Evolutionary conservation across 2,329 filamentous ascomycete species (phyloP).

Genomic region (Botryotinia calthae): DNA sequence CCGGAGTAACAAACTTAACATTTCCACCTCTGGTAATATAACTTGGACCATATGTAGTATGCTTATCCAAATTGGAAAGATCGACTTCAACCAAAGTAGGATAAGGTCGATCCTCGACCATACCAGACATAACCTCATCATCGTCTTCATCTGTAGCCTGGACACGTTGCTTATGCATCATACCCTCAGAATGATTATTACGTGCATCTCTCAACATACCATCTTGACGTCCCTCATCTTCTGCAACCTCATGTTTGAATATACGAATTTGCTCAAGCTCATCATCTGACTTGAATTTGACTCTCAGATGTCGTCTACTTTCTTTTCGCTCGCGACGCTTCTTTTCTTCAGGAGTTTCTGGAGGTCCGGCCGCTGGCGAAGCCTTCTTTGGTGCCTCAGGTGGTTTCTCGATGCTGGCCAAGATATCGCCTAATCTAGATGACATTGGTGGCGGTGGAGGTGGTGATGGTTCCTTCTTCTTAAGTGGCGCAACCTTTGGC

Average conservation of each 20-base stretch:
- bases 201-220: slow-evolving; percentile 70
- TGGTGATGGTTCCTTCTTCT: slow-evolving; percentile 38
- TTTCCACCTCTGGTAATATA: slow-evolving; percentile 55
- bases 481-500: slow-evolving; percentile 33
- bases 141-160: slow-evolving; percentile 53
- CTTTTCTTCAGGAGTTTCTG: slow-evolving; percentile 67
- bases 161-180: slow-evolving; percentile 59
- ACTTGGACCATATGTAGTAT: slow-evolving; percentile 46
- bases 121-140: slow-evolving; percentile 38
- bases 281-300: slow-evolving; percentile 67
- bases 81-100: slow-evolving; percentile 48
- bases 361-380: slow-evolving; percentile 33
- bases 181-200: slow-evolving; percentile 71
- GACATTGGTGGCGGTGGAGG: slow-evolving; percentile 35
- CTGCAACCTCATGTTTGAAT: slow-evolving; percentile 70
- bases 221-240: slow-evolving; percentile 64
- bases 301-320: slow-evolving; percentile 64
- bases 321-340: slow-evolving; percentile 70
- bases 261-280: slow-evolving; percentile 64
- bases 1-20: slow-evolving; percentile 50
- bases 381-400: slow-evolving; percentile 37
- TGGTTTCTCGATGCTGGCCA: slow-evolving; percentile 39
- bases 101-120: slow-evolving; percentile 52
- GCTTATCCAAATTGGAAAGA: slow-evolving; percentile 40
- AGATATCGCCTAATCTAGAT: slow-evolving; percentile 37